Percentiles rank a stretch among this genome's conserved stretches.
Evolutionary conservation across 2,329 filamentous ascomycete genomes (phyloP).

Genomic region (Diaporthe ilicicola): DNA sequence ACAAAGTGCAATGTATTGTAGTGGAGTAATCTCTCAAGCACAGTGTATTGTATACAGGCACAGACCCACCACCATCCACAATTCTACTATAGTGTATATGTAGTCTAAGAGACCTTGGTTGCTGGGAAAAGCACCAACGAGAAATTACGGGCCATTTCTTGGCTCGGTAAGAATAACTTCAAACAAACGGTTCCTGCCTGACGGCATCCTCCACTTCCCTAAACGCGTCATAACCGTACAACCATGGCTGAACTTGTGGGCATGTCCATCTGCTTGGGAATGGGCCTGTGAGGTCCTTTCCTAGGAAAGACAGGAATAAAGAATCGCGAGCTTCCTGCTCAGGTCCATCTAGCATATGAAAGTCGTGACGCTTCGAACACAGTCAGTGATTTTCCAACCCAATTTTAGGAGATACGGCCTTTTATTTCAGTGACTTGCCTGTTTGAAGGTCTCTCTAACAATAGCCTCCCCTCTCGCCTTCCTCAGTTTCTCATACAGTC

Average conservation of each 20-base stretch:
- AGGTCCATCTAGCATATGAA: constrained; percentile 62
- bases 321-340: constrained; percentile 66
- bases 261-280: constrained; percentile 74
- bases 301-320: constrained; percentile 64
- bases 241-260: constrained; percentile 68
- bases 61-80: too few species aligned
- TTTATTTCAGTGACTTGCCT: constrained; percentile 18
- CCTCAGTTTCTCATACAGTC: constrained; percentile 55
- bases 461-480: constrained; percentile 62
- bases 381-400: background rate
- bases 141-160: background rate
- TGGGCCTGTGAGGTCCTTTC: constrained; percentile 51
- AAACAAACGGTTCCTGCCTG: constrained; percentile 33
- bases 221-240: constrained; percentile 71
- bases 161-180: background rate
- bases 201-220: constrained; percentile 56
- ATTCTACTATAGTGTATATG: background rate
- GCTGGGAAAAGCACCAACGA: background rate
- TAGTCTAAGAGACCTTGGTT: background rate
- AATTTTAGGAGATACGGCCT: background rate
- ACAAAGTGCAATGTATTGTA: background rate
- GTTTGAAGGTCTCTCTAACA: constrained; percentile 67
- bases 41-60: background rate
- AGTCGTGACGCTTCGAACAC: constrained; percentile 54
- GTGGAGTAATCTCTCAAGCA: too few species aligned